Evolutionary conservation across 163 green algal genomes (phyloP).

Genomic region (Prototheca stagnorum): DNA sequence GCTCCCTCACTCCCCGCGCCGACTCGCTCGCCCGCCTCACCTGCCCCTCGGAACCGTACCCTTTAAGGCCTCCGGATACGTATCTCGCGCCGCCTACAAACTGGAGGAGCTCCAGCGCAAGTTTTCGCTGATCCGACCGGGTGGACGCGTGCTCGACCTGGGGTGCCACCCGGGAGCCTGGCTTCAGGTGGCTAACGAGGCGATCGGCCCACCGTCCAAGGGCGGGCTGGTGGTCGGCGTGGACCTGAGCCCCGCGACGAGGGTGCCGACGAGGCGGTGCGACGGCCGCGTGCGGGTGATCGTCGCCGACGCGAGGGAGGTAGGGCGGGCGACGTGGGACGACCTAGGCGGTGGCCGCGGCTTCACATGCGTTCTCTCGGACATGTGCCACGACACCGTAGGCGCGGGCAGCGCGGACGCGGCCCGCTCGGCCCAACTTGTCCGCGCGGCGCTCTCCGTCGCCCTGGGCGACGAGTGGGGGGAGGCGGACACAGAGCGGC

Average conservation of each 20-base stretch:
- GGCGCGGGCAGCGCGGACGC: conserved; percentile 39
- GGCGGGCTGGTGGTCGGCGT: conserved; percentile 60
- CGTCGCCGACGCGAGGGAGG: not conserved
- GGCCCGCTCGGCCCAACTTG: conserved; percentile 55
- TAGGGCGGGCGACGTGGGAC: too few species aligned
- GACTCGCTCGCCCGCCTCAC: too few species aligned
- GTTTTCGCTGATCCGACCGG: conserved; percentile 56
- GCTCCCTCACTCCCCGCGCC: too few species aligned
- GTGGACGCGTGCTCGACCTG: conserved; percentile 60
- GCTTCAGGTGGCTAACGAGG: conserved; percentile 57
- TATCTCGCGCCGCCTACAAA: conserved; percentile 62
- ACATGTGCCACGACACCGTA: conserved; percentile 55
- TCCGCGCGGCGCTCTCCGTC: conserved; percentile 41
- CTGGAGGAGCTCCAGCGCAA: conserved; percentile 73
- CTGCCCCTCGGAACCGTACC: too few species aligned
- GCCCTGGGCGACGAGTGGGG: conserved; percentile 33
- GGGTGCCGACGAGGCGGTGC: not conserved
- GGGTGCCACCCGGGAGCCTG: conserved; percentile 62
- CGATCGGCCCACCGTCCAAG: conserved; percentile 38
- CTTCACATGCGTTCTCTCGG: conserved; percentile 37
- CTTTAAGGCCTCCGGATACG: conserved; percentile 45
- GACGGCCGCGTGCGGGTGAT: not conserved
- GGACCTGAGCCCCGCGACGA: conserved; percentile 29
- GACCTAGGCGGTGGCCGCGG: not conserved
- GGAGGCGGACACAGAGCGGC: too few species aligned